A percentile compares a stretch with the other conserved stretches of the same genome.
These are phyloP conservation scores for Pestalotiopsis sp. DNA, from an alignment of 2,329 filamentous ascomycete genomes.

Conservation along the genomic window DNA sequence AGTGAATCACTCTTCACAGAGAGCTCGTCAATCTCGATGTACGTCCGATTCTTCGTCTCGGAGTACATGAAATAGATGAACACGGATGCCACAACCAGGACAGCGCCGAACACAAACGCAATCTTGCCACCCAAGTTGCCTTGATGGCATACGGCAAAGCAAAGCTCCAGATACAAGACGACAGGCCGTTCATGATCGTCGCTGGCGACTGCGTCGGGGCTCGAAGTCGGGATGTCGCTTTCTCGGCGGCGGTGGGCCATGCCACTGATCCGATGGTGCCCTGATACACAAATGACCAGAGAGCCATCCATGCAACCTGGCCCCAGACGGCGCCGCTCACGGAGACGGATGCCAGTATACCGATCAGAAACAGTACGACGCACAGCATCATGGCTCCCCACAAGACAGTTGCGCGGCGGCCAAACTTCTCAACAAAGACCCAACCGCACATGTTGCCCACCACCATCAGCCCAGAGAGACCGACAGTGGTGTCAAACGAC, in stretches of 20 bases:
- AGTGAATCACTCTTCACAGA: no score
- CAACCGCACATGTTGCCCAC: constrained; percentile 32
- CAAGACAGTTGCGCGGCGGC: constrained; percentile 27
- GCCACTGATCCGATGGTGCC: constrained; percentile 36
- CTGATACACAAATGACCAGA: constrained; percentile 32
- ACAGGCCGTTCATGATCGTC: constrained; percentile 16
- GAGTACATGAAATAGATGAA: constrained; percentile 23
- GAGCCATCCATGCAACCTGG: constrained; percentile 25
- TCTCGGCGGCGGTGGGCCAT: constrained; percentile 21
- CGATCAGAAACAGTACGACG: constrained; percentile 29
- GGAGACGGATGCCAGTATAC: constrained; percentile 26
- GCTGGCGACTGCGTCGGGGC: constrained; percentile 16
- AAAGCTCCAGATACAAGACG: constrained; percentile 18
- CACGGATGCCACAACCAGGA: constrained; percentile 12
- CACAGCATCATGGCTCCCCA: constrained; percentile 22
- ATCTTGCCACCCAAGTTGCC: constrained; percentile 16
- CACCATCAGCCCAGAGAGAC: constrained; percentile 27
- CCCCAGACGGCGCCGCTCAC: constrained; percentile 14
- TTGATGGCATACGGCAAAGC: constrained; percentile 16
- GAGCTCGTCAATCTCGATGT: constrained; percentile 23
- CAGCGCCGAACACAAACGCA: constrained; percentile 25
- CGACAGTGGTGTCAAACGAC: constrained; percentile 26
- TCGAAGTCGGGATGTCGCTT: constrained; percentile 15
- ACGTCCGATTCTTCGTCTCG: constrained; percentile 22
- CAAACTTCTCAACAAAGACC: constrained; percentile 31